These are phyloP conservation scores for Lachancea nothofagi DNA, from an alignment of 805 yeast genomes.

Conservation along the genomic window DNA sequence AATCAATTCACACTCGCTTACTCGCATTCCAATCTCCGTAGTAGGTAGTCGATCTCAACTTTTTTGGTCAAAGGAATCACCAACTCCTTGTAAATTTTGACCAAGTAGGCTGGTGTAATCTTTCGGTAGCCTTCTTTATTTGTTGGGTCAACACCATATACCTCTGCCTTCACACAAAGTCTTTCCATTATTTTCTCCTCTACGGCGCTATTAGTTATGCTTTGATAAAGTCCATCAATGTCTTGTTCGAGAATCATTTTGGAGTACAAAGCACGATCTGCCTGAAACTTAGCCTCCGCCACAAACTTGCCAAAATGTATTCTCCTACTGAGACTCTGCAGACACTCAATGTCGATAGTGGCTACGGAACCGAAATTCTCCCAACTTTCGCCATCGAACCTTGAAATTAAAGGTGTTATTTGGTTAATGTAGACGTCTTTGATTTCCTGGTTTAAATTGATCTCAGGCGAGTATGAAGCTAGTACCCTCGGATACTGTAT, in stretches of 20 bases:
- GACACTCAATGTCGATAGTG: conserved; percentile 73
- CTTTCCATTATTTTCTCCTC: conserved; percentile 79
- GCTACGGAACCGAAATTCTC: conserved; percentile 90
- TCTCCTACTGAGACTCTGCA: conserved; percentile 85
- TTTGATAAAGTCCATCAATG: conserved; percentile 62
- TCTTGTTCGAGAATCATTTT: conserved; percentile 62
- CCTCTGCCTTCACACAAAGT: conserved; percentile 71
- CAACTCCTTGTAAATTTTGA: conserved; percentile 75
- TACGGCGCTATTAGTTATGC: conserved; percentile 83
- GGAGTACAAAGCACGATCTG: conserved; percentile 58
- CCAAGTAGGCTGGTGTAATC: conserved; percentile 77
- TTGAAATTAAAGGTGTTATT: conserved; percentile 72
- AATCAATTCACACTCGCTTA: neutral
- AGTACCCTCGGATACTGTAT: conserved; percentile 73
- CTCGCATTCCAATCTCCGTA: conserved; percentile 71
- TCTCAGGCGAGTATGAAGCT: conserved; percentile 66
- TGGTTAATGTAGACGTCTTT: conserved; percentile 58
- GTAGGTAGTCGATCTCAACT: conserved; percentile 87
- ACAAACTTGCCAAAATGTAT: conserved; percentile 97
- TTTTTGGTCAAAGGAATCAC: conserved; percentile 92
- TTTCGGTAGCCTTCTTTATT: conserved; percentile 67
- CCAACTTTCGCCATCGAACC: conserved; percentile 61
- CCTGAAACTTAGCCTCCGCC: conserved; percentile 86
- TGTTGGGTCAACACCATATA: conserved; percentile 85
- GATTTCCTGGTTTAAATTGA: conserved; percentile 71